Evolutionary conservation across 441 rosid genomes (phyloP).

Genomic region (Adansonia rubrostipa): DNA sequence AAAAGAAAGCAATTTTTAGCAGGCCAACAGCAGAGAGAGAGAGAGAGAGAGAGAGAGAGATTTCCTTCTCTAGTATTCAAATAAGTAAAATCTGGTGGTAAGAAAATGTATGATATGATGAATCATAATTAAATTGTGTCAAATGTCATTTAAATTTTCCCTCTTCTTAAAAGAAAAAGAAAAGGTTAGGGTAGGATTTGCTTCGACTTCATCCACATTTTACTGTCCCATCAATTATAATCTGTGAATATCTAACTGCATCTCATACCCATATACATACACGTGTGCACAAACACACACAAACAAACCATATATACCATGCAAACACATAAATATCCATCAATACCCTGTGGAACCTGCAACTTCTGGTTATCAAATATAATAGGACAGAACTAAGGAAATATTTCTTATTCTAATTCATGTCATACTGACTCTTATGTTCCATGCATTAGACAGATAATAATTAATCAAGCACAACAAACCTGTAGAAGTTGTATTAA

Average conservation of each 20-base stretch:
- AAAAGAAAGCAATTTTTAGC: neutral
- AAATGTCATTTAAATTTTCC: neutral
- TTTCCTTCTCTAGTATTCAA: neutral
- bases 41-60: neutral
- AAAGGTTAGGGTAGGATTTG: conserved; percentile 13
- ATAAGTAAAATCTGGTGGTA: neutral
- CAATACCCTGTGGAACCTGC: neutral
- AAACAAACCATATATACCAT: conserved; percentile 1
- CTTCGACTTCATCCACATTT: neutral
- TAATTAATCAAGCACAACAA: conserved; percentile 29
- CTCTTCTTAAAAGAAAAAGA: neutral
- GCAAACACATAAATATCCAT: neutral
- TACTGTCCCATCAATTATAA: neutral
- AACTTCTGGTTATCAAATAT: neutral
- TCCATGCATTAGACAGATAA: conserved; percentile 2
- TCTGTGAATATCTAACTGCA: neutral
- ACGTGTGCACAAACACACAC: neutral
- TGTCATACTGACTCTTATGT: neutral
- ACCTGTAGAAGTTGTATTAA: conserved; percentile 99
- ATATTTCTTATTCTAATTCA: neutral
- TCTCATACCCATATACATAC: neutral
- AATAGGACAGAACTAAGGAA: neutral
- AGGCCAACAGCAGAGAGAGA: neutral
- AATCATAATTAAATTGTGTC: neutral
- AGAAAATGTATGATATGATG: neutral